Evolutionary conservation across 2,329 filamentous ascomycete genomes (phyloP), one percentile per base, ranked within the genome.

Genomic region (Colletotrichum tamarilloi): DNA sequence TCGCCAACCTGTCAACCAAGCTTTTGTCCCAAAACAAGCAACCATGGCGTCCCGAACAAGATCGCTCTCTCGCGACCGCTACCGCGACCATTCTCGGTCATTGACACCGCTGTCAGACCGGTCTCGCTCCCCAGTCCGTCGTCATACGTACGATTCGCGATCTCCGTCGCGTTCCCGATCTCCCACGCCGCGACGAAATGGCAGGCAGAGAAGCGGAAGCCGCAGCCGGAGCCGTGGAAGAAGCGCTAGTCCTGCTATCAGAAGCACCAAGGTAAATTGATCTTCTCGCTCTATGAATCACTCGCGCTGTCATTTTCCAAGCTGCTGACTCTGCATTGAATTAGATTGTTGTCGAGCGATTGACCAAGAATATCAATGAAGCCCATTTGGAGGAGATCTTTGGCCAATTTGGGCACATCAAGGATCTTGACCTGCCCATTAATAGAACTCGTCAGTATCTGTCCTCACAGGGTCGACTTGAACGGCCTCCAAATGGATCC

Each of bases 291-390:
- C 26, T 75, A 71, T 32, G 76, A 75, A n/a, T 75, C 16, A 73
- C 11, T 79, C 3, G 49, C 26, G 4, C n/a, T 55, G 26, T 52
- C 32, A 68, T 6, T 14, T 14, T 55, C 30, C 53, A 12, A 22
- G 26, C 55, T 53, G 73, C 52, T 57, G 22, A 73, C 49, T 12
- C 16, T 59, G 62, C 46, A 26, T 30, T 56, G 22, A 8, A 38
- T n/a, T 52, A 98, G 94, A 95, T 99, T 80, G 95, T 99, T 22
- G 93, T 99, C 59, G 97, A 99, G 83, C 95, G 97, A 75, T 88
- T 99, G 79, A 97, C 96, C 4, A 98, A 97, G 82, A 98, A 98
- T 79, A 93, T 99, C 77, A 97, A 94, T 72, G 94, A 96, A 81
- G 90, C 90, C 22, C 97, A 99, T 79, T 86, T 99, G 7, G 90